Evolutionary conservation across 31 red algal genomes (phyloP).

Genomic region (Asparagopsis taxiformis): DNA sequence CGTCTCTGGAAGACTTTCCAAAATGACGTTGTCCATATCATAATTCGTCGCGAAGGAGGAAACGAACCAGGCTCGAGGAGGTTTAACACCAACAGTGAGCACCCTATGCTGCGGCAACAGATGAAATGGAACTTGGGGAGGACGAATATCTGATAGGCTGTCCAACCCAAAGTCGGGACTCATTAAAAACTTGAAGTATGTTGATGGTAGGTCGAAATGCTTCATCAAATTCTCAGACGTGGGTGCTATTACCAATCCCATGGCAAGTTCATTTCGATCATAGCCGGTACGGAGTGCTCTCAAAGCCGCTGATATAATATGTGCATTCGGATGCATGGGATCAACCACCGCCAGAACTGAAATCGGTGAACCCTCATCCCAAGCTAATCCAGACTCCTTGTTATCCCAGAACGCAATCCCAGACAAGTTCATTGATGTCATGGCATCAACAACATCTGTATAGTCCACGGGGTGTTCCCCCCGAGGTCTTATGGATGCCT

Average conservation of each 20-base stretch:
- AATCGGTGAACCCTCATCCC: background rate
- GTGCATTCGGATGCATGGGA: conserved; percentile 31
- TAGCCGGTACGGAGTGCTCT: conserved; percentile 33
- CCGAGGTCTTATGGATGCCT: background rate
- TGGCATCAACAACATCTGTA: background rate
- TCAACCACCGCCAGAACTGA: conserved; percentile 51
- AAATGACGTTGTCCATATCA: conserved; percentile 95
- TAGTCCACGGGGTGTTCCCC: background rate
- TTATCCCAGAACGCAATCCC: background rate
- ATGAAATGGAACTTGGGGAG: conserved; percentile 22
- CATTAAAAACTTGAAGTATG: conserved; percentile 54
- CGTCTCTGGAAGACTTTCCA: conserved; percentile 28
- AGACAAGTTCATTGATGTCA: background rate
- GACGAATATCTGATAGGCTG: background rate
- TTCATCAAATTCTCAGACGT: background rate
- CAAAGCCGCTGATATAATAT: conserved; percentile 25
- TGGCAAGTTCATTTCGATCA: conserved; percentile 22
- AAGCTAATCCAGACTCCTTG: background rate
- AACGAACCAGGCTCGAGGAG: conserved; percentile 89
- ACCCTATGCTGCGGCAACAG: conserved; percentile 61
- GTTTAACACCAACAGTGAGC: conserved; percentile 68
- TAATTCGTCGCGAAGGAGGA: conserved; percentile 62
- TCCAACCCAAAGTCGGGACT: background rate
- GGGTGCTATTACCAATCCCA: conserved; percentile 27
- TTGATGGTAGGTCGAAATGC: conserved; percentile 13